Evolutionary conservation across 1,284 basidiomycete genomes (phyloP), one percentile per base, ranked within the genome.

Genomic region (Acaromyces ingoldii): DNA sequence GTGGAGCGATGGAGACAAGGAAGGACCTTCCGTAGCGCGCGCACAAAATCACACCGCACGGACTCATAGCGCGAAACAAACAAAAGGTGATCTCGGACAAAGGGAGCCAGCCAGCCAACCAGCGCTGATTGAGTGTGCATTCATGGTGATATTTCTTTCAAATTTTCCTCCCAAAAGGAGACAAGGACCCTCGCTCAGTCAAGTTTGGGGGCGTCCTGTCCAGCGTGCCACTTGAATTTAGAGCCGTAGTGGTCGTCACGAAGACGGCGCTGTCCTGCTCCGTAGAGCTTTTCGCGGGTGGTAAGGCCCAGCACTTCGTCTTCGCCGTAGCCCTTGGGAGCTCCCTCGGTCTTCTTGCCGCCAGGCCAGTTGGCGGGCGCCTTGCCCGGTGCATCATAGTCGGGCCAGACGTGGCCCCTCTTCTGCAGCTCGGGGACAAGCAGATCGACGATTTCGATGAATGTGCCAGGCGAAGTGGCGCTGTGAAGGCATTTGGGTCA

Each of bases 181-280:
- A n/a, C n/a, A n/a, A n/a, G n/a, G n/a, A n/a, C n/a, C n/a, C n/a
- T n/a, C n/a, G n/a, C 39, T 42, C 39, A 45, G 13, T 45, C 26
- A 4, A 45, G 42, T 17, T 28, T 13, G 19, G 42, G 42, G 13
- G 42, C 15, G 19, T 45, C 42, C 33, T 64, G 46, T 15, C 69
- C 69, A 9, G 69, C 70, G 25, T 49, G 53, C 71, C 72, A 74
- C 25, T 57, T 60, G 49, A 70, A 74, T 34, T 55, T 53, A 47
- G 51, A 44, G 2, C 55, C 72, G 33, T 67, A 72, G 38, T 72
- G 68, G 43, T 72, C 70, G 5, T 55, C 58, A 3, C 62, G 53
- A 3, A 74, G 57, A 15, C 41, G 52, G 30, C 57, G 58, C 47
- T 72, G 62, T 1, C 70, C 70, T 0, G 66, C 42, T 7, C 67